Evolutionary conservation across 257 asterid genomes (phyloP), one percentile per base, ranked within the genome.

Genomic region (Striga asiatica): DNA sequence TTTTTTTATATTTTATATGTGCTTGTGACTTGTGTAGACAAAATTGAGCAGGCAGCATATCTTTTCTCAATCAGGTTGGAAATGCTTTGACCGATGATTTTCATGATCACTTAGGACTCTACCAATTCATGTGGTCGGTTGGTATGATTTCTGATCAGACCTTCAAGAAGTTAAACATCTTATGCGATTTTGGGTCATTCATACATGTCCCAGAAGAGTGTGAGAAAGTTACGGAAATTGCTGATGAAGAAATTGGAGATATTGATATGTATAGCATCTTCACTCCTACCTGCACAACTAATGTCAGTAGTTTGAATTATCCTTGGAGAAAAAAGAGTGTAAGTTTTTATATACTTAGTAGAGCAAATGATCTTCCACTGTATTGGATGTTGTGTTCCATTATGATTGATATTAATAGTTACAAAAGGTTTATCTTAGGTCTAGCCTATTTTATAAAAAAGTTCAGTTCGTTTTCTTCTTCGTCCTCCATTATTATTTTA

Each of bases 121-220:
- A 84, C 50, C 86, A 88, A 49, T 92, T 78, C 64, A 60, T 83
- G 92, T 92, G 97, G 97, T 70, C 97, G 3, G 70, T 74, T 57
- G 98, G 98, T 50, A 64, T 92, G 82, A 88, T 88, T 74, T 92
- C 98, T 22, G 98, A 92, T 66, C 85, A 82, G 80, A 92, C 95
- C 42, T 82, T 65, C 87, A 88, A 79, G 85, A 74, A 65, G 73
- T 71, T 89, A 71, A 84, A 88, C 42, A 6, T 54, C 28, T 27
- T 55, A 28, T 92, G 98, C 13, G 84, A 81, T 60, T 63, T 28
- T 35, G 60, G 77, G 49, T 77, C 97, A 6, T 88, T 77, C 74
- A 31, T 76, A 60, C 77, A 28, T 50, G 17, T 72, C 61, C 70
- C 86, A 3, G 83, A 68, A 48, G 29, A 25, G 12, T 92, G 98